These are phyloP conservation scores for Coccomyxa subellipsoidea DNA, from an alignment of 163 green algal genomes.

Conservation along the genomic window DNA sequence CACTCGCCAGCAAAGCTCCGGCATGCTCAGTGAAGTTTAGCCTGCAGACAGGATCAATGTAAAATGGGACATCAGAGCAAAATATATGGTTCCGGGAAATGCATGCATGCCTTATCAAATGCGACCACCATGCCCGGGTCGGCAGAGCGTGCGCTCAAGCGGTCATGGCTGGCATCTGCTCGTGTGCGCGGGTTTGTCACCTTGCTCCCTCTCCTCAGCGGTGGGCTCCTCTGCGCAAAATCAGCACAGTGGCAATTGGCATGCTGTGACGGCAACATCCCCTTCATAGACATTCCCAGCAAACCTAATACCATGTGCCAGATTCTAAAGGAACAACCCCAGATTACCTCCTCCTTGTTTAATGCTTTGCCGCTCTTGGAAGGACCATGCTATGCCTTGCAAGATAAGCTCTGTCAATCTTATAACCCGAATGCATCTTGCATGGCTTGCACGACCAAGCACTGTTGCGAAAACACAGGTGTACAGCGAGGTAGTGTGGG, in stretches of 20 bases:
- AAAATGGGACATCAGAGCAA: too few species aligned
- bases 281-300: too few species aligned
- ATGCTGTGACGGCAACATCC: too few species aligned
- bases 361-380: too few species aligned
- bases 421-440: background rate
- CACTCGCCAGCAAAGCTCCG: background rate
- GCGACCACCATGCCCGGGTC: constrained; percentile 6
- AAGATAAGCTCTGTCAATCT: background rate
- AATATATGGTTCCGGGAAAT: too few species aligned
- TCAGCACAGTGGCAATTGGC: background rate
- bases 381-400: background rate
- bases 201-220: constrained; percentile 23
- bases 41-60: too few species aligned
- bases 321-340: too few species aligned
- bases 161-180: background rate
- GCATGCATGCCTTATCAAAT: constrained; percentile 3
- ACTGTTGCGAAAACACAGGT: too few species aligned
- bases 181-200: background rate
- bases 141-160: background rate
- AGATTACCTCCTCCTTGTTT: too few species aligned
- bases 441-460: background rate
- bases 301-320: too few species aligned
- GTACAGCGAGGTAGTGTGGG: background rate
- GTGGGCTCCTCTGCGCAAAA: constrained; percentile 19
- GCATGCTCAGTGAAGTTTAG: too few species aligned